Percentiles rank a stretch among this genome's conserved stretches.
phyloP scores from a whole-genome alignment of 1,139 yeast species.

The Kazachstania sp. region DNA sequence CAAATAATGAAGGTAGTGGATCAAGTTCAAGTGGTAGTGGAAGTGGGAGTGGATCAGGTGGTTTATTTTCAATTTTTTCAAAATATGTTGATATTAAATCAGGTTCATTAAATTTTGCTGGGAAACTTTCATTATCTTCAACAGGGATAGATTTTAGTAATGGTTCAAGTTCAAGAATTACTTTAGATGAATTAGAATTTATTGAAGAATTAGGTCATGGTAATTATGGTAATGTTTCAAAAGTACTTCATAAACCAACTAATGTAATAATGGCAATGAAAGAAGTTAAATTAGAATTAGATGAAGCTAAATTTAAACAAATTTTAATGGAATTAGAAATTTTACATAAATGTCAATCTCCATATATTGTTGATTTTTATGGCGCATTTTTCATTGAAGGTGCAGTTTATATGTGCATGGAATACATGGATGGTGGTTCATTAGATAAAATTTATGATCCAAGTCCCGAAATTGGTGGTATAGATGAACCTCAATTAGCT shows the following conservation, averaged over 20 bases:
- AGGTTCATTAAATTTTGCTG: slow-evolving; percentile 85
- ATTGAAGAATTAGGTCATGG: slow-evolving; percentile 88
- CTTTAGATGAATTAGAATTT: slow-evolving; percentile 77
- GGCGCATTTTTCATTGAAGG: slow-evolving; percentile 98
- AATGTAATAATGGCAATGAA: slow-evolving; percentile 94
- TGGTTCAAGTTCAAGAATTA: slow-evolving; percentile 80
- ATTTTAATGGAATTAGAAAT: slow-evolving; percentile 93
- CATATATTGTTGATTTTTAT: slow-evolving; percentile 87
- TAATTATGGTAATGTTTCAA: slow-evolving; percentile 89
- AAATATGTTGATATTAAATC: slow-evolving; percentile 85
- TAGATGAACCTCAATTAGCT: slow-evolving; percentile 73
- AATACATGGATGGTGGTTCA: slow-evolving; percentile 96
- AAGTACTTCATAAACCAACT: slow-evolving; percentile 90
- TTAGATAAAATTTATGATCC: slow-evolving; percentile 72
- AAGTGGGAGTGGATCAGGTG: slow-evolving; percentile 23
- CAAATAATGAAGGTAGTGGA: slow-evolving; percentile 20
- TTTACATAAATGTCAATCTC: slow-evolving; percentile 81
- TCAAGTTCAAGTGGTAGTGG: slow-evolving; percentile 7
- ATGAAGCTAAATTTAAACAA: slow-evolving; percentile 84
- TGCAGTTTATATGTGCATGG: slow-evolving; percentile 97
- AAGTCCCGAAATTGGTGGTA: slow-evolving; percentile 45
- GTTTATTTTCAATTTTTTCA: slow-evolving; percentile 67
- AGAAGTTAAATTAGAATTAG: slow-evolving; percentile 85
- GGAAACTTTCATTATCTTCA: slow-evolving; percentile 86
- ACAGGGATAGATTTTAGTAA: slow-evolving; percentile 85